Conservation (phyloP, 768 basidiomycete species). For the Tulasnella sp. region DNA sequence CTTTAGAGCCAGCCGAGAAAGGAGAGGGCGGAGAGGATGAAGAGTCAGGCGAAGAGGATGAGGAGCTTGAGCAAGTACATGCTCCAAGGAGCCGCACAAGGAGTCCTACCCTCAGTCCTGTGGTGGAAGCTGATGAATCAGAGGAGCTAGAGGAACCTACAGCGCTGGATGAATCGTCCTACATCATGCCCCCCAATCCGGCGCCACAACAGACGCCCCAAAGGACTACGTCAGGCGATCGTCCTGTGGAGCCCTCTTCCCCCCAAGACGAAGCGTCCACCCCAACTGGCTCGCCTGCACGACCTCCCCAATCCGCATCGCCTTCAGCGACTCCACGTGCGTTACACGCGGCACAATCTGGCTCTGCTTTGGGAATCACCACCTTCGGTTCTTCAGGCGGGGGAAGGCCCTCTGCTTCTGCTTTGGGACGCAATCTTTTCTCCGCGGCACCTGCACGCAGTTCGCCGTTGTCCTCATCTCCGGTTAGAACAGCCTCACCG, state of each 20-base stretch:
- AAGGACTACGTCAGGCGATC: too few relatives aligned
- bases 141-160: neutral
- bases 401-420: neutral
- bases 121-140: too few relatives aligned
- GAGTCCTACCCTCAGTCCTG: too few relatives aligned
- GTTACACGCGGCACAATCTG: neutral
- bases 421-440: neutral
- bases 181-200: neutral
- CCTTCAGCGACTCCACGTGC: neutral
- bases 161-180: neutral
- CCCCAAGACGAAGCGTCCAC: constrained; percentile 34
- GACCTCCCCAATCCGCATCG: neutral
- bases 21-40: constrained; percentile 21
- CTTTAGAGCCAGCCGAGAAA: neutral
- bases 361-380: constrained; percentile 33
- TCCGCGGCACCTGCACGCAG: constrained; percentile 8
- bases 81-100: neutral
- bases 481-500: constrained; percentile 10
- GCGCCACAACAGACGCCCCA: too few relatives aligned
- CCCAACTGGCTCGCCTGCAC: constrained; percentile 25
- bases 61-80: neutral
- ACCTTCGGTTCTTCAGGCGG: constrained; percentile 14
- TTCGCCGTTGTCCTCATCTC: constrained; percentile 17
- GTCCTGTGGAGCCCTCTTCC: constrained; percentile 24
- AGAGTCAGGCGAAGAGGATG: constrained; percentile 20